Base-by-base conservation (phyloP, 192 early-diverging fungal species). In the Coemansia asiatica region DNA sequence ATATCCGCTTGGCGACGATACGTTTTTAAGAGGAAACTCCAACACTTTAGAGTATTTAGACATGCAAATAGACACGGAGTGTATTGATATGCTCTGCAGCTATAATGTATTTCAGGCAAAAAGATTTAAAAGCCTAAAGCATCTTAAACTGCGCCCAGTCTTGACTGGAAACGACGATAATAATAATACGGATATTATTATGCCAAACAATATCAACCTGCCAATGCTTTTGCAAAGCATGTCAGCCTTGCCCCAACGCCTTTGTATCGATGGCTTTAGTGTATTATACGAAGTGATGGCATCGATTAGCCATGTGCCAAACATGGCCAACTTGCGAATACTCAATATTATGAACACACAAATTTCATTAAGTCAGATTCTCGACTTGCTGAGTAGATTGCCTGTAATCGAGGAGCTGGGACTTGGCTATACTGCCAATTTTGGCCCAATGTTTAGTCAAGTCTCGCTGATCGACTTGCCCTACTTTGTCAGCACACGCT, bases 21-120 rank as follows among this genome's bases (percentile, higher is more conserved):
- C 53, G 27, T 55, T 64, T 38, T 64, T 64, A 1, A 36, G 62
- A 64, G 62, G 62, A 31, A 64, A 54, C 22, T 15, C 33, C 19
- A 51, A 15, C 1, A 64, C 62, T 8, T 9, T 64, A 6, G 21
- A 64, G 47, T 55, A 53, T 4, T 21, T 64, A 4, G 62, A 55
- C 3, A 64, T 64, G 62, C 28, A 55, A 33, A 28, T 53, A 13
- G 53, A 47, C 51, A 23, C 0, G 36, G 10, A 10, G 38, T 40
- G 44, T 19, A 10, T 64, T 1, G 51, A 64, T 40, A 44, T 47
- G 29, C 22, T 64, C 2, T 22, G 13, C 36, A 44, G 18, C 1
- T 23, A 2, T n/a, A 25, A 25, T 40, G 57, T 40, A 5, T 59
- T 59, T 59, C 12, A 29, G 7, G 18, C 10, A 27, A 27, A 31